Percentiles rank a stretch among this genome's conserved stretches.
These are phyloP conservation scores for Gracilaria caudata DNA, from an alignment of 23 red algal genomes.

Conservation along the genomic window DNA sequence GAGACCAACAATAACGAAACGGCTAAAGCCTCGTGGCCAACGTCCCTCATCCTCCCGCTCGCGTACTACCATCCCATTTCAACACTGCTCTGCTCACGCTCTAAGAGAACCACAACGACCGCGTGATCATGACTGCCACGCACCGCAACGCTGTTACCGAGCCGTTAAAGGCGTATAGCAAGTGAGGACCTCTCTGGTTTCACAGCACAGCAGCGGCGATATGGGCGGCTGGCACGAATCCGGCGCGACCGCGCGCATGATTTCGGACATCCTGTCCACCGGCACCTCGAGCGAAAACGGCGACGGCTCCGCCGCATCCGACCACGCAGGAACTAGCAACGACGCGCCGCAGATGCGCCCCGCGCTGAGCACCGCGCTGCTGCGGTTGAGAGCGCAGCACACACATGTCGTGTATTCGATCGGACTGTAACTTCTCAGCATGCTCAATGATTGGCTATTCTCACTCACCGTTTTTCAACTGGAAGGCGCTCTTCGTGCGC, in stretches of 20 bases:
- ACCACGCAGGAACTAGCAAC: not conserved
- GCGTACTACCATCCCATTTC: not conserved
- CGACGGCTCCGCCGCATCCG: not conserved
- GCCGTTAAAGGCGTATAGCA: not conserved
- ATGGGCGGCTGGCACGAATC: not conserved
- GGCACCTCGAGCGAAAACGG: not conserved
- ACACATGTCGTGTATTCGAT: slow-evolving; percentile 77
- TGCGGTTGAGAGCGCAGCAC: not conserved
- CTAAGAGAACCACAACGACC: too few species aligned
- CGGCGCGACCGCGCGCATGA: not conserved
- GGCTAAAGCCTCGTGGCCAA: not conserved
- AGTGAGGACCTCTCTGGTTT: slow-evolving; percentile 2
- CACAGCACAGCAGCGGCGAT: not conserved
- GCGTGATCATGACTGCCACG: not conserved
- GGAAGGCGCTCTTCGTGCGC: not conserved
- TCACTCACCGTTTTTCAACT: not conserved
- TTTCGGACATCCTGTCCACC: not conserved
- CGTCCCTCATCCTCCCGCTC: not conserved
- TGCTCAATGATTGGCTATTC: slow-evolving; percentile 79
- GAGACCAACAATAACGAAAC: not conserved
- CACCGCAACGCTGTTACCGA: not conserved
- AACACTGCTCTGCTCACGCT: too few species aligned
- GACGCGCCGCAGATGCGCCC: not conserved
- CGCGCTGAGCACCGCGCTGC: not conserved
- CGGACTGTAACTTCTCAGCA: slow-evolving; percentile 80